Evolutionary conservation across 495 filamentous ascomycete species (phyloP).

Genomic region (Talaromyces trachyspermus): DNA sequence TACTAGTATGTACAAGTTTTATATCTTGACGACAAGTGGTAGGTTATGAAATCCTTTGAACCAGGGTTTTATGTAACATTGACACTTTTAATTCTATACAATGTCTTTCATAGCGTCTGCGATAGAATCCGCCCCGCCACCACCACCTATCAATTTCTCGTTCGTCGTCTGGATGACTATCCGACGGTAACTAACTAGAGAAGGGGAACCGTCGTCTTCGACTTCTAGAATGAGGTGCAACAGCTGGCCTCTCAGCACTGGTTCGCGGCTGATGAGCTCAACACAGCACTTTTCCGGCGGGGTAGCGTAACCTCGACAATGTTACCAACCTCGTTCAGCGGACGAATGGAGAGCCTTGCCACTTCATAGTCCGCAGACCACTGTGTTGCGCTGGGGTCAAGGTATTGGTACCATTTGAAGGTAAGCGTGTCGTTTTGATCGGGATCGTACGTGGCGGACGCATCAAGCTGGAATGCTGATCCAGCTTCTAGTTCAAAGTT

Average conservation of each 20-base stretch:
- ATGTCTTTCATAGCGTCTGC: background rate
- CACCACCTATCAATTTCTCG: conserved; percentile 5
- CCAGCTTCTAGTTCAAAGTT: conserved; percentile 26
- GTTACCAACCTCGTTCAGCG: conserved; percentile 16
- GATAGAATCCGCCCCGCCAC: background rate
- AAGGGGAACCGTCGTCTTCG: conserved; percentile 23
- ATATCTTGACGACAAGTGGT: no score
- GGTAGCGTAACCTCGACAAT: conserved; percentile 29
- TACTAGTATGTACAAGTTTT: no score
- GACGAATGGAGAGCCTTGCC: conserved; percentile 22
- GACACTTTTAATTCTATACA: background rate
- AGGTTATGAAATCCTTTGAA: no score
- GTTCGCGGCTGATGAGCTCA: conserved; percentile 20
- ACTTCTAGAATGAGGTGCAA: conserved; percentile 38
- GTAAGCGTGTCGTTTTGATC: conserved; percentile 27
- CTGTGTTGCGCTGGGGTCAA: conserved; percentile 33
- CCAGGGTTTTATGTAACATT: background rate
- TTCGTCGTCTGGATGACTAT: conserved; percentile 33
- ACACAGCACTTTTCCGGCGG: conserved; percentile 25
- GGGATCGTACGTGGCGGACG: conserved; percentile 34
- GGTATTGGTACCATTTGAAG: conserved; percentile 44
- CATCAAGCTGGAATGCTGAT: conserved; percentile 30
- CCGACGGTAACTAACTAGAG: conserved; percentile 32
- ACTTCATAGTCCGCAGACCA: conserved; percentile 33
- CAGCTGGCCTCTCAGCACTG: conserved; percentile 18